A percentile compares a stretch with the other conserved stretches of the same genome.
phyloP scores from a whole-genome alignment of 2,329 filamentous ascomycete species.

The Ophiostoma perfectum region DNA sequence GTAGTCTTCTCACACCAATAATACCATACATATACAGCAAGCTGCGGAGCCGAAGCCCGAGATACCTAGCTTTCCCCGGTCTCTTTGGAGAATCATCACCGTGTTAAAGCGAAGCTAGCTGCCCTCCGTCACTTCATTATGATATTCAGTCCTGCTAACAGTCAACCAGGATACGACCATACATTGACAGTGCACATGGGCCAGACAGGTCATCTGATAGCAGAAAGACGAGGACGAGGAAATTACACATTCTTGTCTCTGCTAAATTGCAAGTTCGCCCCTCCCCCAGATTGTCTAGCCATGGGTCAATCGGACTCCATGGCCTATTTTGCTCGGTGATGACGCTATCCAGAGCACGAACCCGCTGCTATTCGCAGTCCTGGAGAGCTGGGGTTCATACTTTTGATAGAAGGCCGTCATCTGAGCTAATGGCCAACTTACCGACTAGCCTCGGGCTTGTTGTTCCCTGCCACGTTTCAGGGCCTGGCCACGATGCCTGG shows the following conservation, averaged over 20 bases:
- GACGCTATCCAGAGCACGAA: neutral
- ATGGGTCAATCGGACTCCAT: conserved; percentile 4
- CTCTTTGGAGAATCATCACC: neutral
- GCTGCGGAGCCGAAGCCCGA: conserved; percentile 6
- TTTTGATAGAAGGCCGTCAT: neutral
- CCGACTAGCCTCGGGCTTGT: conserved; percentile 1
- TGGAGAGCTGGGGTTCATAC: neutral
- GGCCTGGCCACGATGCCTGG: neutral
- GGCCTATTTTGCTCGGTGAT: neutral
- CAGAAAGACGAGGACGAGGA: conserved; percentile 5
- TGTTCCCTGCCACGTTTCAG: neutral
- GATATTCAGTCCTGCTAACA: neutral
- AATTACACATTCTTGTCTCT: conserved; percentile 11
- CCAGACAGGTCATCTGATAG: neutral
- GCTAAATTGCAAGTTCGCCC: conserved; percentile 2
- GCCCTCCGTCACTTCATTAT: neutral
- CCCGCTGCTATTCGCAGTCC: neutral
- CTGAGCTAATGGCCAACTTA: neutral
- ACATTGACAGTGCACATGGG: neutral
- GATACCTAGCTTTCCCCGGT: neutral
- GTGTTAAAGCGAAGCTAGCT: neutral
- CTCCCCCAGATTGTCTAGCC: conserved; percentile 1
- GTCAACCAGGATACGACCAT: neutral
- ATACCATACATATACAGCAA: too few species aligned
- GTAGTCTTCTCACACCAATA: too few species aligned